Evolutionary conservation across 2,329 filamentous ascomycete species (phyloP), one percentile per base, ranked within the genome.

Genomic region (Neodidymelliopsis sp.): DNA sequence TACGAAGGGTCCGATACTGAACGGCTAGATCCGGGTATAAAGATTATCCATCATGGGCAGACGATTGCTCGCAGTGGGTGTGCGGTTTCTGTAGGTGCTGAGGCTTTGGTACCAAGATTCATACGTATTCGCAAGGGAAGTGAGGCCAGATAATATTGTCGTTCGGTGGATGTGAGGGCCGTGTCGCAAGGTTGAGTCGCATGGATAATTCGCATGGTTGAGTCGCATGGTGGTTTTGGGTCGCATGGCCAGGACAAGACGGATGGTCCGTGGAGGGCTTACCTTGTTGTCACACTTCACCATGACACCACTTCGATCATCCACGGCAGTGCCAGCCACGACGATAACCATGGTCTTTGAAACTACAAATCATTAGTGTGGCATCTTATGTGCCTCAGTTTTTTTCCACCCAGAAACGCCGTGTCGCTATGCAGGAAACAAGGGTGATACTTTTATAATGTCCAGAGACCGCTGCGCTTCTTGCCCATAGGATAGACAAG

Each of bases 401-500:
- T 53, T 44, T 49, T 43, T 52, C n/a, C 8, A 20, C 18, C 22
- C 42, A 27, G n/a, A 13, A 53, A 59, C 58, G 39, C 58, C 50
- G 10, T 55, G 16, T 53, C 54, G 58, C 56, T 60, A 60, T 59
- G 53, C 56, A 54, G 52, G 23, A 40, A 46, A 30, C 50, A 35
- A 40, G 48, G 44, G 50, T 24, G 13, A 65, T 63, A 65, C 62
- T 62, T n/a, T 42, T 59, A 68, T 4, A 68, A 39, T n/a, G 65
- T 68, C 65, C 65, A 68, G 6, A 71, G 51, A 29, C 68, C 68
- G 31, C 72, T 75, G 40, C 77, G 69, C 62, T 70, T 74, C 66
- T 79, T 80, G 33, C 78, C 77, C 44, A 78, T 63, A 0, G 78
- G 78, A 66, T 80, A 80, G 8, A 80, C 73, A 4, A 79, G 63